Evolutionary conservation across 2,329 filamentous ascomycete species (phyloP).

Genomic region (Diaporthe citri): DNA sequence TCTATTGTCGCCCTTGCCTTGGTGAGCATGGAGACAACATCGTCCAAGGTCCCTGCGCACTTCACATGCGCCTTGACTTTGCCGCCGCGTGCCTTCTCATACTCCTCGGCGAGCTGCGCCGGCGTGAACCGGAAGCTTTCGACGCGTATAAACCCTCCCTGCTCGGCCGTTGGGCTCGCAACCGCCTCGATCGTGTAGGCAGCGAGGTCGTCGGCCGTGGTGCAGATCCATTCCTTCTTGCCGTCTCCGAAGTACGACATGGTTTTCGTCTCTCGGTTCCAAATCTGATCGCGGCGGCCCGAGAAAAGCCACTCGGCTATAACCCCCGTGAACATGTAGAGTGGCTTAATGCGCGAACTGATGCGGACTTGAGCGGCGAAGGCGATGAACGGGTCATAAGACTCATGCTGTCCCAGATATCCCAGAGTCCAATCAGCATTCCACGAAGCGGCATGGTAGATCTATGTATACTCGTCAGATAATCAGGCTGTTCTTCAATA

Average conservation of each 20-base stretch:
- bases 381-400: neutral
- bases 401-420: conserved; percentile 2
- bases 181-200: conserved; percentile 17
- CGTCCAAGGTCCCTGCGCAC: neutral
- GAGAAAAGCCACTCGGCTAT: conserved; percentile 11
- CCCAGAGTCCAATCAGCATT: conserved; percentile 3
- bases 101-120: conserved; percentile 7
- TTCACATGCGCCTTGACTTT: conserved; percentile 6
- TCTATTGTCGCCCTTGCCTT: conserved; percentile 10
- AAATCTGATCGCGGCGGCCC: conserved; percentile 3
- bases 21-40: conserved; percentile 9
- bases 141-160: conserved; percentile 4
- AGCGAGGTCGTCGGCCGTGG: conserved; percentile 2
- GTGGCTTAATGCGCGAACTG: conserved; percentile 19
- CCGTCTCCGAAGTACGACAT: conserved; percentile 9
- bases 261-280: neutral
- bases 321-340: conserved; percentile 14
- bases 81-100: conserved; percentile 9
- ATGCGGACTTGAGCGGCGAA: conserved; percentile 2
- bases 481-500: neutral
- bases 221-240: neutral
- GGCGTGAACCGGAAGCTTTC: conserved; percentile 10
- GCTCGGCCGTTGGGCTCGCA: neutral
- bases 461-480: neutral
- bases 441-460: conserved; percentile 14